Evolutionary conservation across 2,329 filamentous ascomycete species (phyloP).

Genomic region (Myriosclerotinia duriaeana): DNA sequence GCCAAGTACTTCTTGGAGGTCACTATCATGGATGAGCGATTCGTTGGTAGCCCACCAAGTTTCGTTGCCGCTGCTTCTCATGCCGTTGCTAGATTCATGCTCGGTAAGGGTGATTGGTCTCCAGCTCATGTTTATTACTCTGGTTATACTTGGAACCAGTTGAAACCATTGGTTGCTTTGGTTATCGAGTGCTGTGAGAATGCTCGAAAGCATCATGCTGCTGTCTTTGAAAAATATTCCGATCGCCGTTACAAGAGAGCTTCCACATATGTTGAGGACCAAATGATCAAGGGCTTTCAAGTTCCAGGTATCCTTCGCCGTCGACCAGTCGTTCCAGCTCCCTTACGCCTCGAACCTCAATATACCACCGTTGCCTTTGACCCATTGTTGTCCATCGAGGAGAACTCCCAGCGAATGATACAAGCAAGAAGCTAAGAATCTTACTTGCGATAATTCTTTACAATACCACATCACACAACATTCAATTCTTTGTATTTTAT

Average conservation of each 20-base stretch:
- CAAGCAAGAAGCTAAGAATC: slow-evolving; percentile 34
- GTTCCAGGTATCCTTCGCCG: slow-evolving; percentile 40
- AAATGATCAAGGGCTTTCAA: slow-evolving; percentile 62
- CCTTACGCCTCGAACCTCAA: slow-evolving; percentile 1
- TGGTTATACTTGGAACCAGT: slow-evolving; percentile 83
- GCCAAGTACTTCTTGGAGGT: slow-evolving; percentile 98
- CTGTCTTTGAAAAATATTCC: slow-evolving; percentile 89
- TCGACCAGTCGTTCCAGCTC: slow-evolving; percentile 16
- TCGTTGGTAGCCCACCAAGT: slow-evolving; percentile 87
- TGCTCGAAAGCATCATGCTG: slow-evolving; percentile 76
- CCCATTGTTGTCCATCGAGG: slow-evolving; percentile 22
- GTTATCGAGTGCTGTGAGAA: slow-evolving; percentile 86
- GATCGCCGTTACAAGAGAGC: slow-evolving; percentile 85
- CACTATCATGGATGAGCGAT: slow-evolving; percentile 96
- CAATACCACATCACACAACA: slow-evolving; percentile 20
- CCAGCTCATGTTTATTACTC: slow-evolving; percentile 87
- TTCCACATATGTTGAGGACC: slow-evolving; percentile 73
- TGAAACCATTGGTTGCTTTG: slow-evolving; percentile 72
- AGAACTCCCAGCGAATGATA: slow-evolving; percentile 35
- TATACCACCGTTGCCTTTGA: slow-evolving; percentile 17
- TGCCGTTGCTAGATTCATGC: slow-evolving; percentile 82
- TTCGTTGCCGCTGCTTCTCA: slow-evolving; percentile 89
- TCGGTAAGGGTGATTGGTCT: slow-evolving; percentile 89
- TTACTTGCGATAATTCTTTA: slow-evolving; percentile 2
- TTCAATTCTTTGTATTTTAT: slow-evolving; percentile 41